These are phyloP conservation scores for Chenopodium formosanum DNA, from an alignment of 148 eudicot genomes.

Conservation along the genomic window DNA sequence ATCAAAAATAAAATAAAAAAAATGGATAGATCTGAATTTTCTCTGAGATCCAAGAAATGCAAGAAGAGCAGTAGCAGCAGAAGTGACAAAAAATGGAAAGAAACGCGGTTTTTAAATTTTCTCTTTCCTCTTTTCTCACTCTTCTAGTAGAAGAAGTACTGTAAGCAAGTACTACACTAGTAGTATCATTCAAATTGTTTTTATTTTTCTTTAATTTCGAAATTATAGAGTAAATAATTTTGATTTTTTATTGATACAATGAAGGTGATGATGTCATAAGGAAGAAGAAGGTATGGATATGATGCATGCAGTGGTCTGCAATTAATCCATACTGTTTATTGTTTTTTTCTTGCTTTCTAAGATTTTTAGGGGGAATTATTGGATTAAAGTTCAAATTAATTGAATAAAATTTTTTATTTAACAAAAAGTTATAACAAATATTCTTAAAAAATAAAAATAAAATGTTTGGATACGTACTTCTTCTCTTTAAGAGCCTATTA, in stretches of 20 bases:
- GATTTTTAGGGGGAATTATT: background rate
- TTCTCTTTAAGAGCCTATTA: too few species aligned
- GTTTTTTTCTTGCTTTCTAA: background rate
- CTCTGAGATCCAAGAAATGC: constrained; percentile 14
- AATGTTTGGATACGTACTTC: too few species aligned
- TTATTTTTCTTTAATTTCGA: background rate
- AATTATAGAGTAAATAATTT: background rate
- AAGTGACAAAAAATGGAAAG: background rate
- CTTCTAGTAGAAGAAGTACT: background rate
- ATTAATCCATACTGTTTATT: background rate
- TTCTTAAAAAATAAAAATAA: too few species aligned
- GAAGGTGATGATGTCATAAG: constrained; percentile 1
- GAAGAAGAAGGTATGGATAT: background rate
- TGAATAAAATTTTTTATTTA: too few species aligned
- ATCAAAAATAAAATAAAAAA: background rate
- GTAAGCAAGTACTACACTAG: background rate
- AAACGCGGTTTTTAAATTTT: constrained; percentile 2
- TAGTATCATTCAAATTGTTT: background rate
- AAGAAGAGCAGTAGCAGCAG: background rate
- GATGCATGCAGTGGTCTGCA: background rate
- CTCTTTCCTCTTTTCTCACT: background rate
- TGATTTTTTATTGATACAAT: too few species aligned
- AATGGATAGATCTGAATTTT: constrained; percentile 19
- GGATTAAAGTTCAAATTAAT: too few species aligned
- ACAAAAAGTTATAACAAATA: too few species aligned